Base-by-base conservation (phyloP, 129 eudicot genomes). In the Artemisia tridentata region DNA sequence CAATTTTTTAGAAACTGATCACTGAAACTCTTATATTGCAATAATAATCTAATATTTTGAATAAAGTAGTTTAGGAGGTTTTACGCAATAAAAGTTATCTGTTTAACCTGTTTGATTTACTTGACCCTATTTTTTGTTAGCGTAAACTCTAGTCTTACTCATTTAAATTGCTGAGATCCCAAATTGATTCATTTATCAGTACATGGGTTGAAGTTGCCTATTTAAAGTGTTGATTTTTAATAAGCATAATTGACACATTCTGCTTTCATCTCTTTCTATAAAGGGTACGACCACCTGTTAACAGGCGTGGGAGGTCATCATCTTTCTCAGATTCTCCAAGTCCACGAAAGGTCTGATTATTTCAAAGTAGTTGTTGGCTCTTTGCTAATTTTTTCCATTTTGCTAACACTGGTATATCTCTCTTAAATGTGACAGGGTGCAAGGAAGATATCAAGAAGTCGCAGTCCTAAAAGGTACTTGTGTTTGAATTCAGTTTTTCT, bases 291-390 rank as follows among this genome's bases (percentile, higher is more conserved):
- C 84, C 80, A 31, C 92, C 88, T 13, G 80, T 81, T 65, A 77
- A 67, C 17, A 75, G 85, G 51, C 90, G 88, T 51, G 96, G 91
- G 59, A 92, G 98, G 72, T 86, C 96, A 34, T 88, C 91, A 29
- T 92, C 98, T 43, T 86, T 55, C 20, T 92, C 98, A 13, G 84
- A 82, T 45, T 89, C 98, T 31, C 95, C 95, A 53, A 87, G 95
- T 68, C 98, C 98, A 53, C 93, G 95, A 77, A 92, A 82, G 98
- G 98, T 91, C 48, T 70, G 21, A 53, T 48, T 54, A 18, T 74
- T 9, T 43, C 14, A 34, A 45, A 3, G 25, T 43, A 7, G 14
- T 43, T 20, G 3, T 57, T 53, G 17, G 17, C 8, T 51, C 15
- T 5, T 51, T 51, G 56, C 19, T 17, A 51, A 20, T 21, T 43